phyloP scores from a whole-genome alignment of 2,329 filamentous ascomycete genomes.

The Furcasterigmium sp. region DNA sequence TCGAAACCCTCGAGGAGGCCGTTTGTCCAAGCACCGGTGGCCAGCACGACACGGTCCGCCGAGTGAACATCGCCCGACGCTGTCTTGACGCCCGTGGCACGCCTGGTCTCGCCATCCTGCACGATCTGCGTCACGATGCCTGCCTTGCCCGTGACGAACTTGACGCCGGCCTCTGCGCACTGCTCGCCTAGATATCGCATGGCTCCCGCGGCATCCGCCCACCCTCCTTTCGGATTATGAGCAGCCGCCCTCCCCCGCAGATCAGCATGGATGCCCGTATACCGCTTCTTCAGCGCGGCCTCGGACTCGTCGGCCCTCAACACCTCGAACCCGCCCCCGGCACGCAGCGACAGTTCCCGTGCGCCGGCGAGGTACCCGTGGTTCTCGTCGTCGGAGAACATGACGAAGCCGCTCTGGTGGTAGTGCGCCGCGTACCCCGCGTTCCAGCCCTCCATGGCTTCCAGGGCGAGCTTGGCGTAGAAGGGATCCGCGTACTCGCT shows the following conservation, averaged over 20 bases:
- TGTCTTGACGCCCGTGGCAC: slow-evolving; percentile 19
- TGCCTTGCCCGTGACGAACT: slow-evolving; percentile 21
- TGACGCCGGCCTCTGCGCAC: slow-evolving; percentile 22
- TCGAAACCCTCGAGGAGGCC: slow-evolving; percentile 65
- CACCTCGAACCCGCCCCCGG: slow-evolving; percentile 4
- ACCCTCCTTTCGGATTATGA: slow-evolving; percentile 22
- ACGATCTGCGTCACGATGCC: slow-evolving; percentile 20
- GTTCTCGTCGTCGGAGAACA: slow-evolving; percentile 15
- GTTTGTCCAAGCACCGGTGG: slow-evolving; percentile 75
- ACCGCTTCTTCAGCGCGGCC: slow-evolving; percentile 6
- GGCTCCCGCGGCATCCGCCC: slow-evolving; percentile 23
- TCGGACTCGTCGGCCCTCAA: slow-evolving; percentile 2
- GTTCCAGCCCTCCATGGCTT: slow-evolving; percentile 20
- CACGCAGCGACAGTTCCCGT: slow-evolving; percentile 7
- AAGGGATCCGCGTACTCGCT: slow-evolving; percentile 59
- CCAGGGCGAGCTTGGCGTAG: slow-evolving; percentile 48
- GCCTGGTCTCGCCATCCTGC: slow-evolving; percentile 3
- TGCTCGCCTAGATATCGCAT: slow-evolving; percentile 18
- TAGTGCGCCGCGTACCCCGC: slow-evolving; percentile 21
- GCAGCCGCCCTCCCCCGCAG: slow-evolving; percentile 7
- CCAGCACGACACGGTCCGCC: slow-evolving; percentile 54
- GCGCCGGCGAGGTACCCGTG: slow-evolving; percentile 12
- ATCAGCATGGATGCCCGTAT: slow-evolving; percentile 5
- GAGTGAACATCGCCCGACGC: slow-evolving; percentile 20
- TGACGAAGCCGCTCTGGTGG: slow-evolving; percentile 24